Base-by-base conservation (phyloP, 2,329 filamentous ascomycete species). In the Neofusicoccum sp. region DNA sequence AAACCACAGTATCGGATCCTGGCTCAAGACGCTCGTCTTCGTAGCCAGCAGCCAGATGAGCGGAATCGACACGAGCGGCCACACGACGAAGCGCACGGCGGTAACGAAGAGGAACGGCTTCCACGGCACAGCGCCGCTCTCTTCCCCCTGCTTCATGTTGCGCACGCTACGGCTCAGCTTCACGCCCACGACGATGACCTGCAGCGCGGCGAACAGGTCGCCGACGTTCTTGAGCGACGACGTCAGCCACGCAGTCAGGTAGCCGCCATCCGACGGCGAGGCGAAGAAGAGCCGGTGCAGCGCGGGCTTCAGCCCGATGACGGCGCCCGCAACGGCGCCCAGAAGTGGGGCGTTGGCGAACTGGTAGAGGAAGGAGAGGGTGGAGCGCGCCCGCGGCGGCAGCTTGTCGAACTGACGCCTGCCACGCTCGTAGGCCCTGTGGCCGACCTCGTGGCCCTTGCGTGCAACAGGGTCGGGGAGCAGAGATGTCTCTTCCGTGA, bases 1-100 rank as follows among this genome's bases (percentile, higher is more conserved):
- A 68, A 90, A 90, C 86, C 86, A 89, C 36, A 90, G 73, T 66
- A 90, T 84, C 0, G 87, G 87, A 69, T 90, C 88, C 3, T 77
- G 68, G 5, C 50, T 54, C 2, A 90, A 69, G 2, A 85, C 43
- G 0, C 68, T 66, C 0, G 86, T 88, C 61, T 78, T 80, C 1
- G 78, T 80, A 0, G 84, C 85, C 6, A 89, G 69, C 0, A 73
- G 67, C 67, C 84, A 89, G 6, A 90, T 80, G 2, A 84, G 37
- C 0, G 77, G 77, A 36, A 90, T 85, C 3, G 82, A 83, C 14
- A 84, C 73, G 22, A 72, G 64, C 4, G 87, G 87, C 87, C 87
- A 89, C 0, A 89, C 41, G 7, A 89, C 69, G 66, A 89, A 87
- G 7, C 88, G 77, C 3, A 88, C 75, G 1, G 81, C 56, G 3